A percentile compares a stretch with the other conserved stretches of the same genome.
Evolutionary conservation across 176 grass and related monocot species (phyloP).

Genomic region (Musa schizocarpa): DNA sequence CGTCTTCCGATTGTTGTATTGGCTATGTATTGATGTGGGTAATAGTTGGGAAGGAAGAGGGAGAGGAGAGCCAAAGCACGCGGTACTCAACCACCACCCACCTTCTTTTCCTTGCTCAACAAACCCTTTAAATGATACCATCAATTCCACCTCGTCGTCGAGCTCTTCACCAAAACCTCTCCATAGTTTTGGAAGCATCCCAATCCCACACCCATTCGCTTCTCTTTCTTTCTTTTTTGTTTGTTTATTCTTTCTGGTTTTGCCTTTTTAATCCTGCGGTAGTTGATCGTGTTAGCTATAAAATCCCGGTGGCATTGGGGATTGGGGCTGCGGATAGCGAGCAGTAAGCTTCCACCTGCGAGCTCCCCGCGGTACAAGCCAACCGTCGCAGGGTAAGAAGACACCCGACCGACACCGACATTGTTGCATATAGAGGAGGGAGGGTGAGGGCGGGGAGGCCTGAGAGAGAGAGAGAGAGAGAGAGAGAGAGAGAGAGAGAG

Average conservation of each 20-base stretch:
- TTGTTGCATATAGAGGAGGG: too few relatives aligned
- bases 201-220: neutral
- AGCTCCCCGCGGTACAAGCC: constrained; percentile 1
- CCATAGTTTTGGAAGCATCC: neutral
- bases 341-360: neutral
- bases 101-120: constrained; percentile 24
- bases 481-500: constrained; percentile 18
- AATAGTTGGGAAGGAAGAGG: too few relatives aligned
- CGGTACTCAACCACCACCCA: constrained; percentile 38
- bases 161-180: neutral
- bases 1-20: too few relatives aligned
- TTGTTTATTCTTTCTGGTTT: neutral
- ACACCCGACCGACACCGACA: neutral
- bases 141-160: constrained; percentile 15
- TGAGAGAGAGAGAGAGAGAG: neutral
- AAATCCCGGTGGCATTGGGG: too few relatives aligned
- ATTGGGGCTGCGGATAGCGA: too few relatives aligned
- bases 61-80: too few relatives aligned
- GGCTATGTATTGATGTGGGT: too few relatives aligned
- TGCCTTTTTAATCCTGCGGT: too few relatives aligned
- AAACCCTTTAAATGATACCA: constrained; percentile 28
- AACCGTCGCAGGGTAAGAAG: neutral
- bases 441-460: neutral
- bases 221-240: neutral
- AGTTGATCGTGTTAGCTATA: too few relatives aligned